Evolutionary conservation across 2,329 filamentous ascomycete genomes (phyloP).

Genomic region (Dactylellina leptospora): DNA sequence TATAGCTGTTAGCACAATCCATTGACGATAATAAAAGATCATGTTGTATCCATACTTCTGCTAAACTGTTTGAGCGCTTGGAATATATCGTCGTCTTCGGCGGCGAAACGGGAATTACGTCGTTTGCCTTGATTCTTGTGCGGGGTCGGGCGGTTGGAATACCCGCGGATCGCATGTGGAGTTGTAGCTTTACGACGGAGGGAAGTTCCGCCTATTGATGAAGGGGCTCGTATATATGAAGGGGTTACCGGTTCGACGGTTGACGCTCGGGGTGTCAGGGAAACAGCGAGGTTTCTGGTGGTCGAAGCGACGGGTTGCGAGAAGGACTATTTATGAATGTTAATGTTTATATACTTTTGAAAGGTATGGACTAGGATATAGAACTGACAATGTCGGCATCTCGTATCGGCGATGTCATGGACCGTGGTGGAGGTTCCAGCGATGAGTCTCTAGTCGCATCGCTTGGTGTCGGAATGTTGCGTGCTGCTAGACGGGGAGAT

Average conservation of each 20-base stretch:
- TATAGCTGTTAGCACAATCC: no score
- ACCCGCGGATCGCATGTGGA: constrained; percentile 42
- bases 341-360: background rate
- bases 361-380: background rate
- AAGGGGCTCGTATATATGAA: constrained; percentile 15
- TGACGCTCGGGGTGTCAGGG: constrained; percentile 38
- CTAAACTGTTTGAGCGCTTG: constrained; percentile 46
- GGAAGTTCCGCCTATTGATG: constrained; percentile 25
- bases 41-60: no score
- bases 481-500: background rate
- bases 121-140: constrained; percentile 51
- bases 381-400: constrained; percentile 12
- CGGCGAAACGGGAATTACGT: constrained; percentile 42
- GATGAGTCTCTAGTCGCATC: constrained; percentile 14
- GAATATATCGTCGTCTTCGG: constrained; percentile 48
- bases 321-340: constrained; percentile 7
- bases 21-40: no score
- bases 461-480: background rate
- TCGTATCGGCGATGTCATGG: constrained; percentile 41
- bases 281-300: constrained; percentile 8
- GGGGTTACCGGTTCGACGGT: constrained; percentile 45
- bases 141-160: constrained; percentile 33
- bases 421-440: constrained; percentile 6
- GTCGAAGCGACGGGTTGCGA: constrained; percentile 9
- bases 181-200: constrained; percentile 30